These are phyloP conservation scores for Blastosporella zonata DNA, from an alignment of 1,284 basidiomycete species.

Conservation along the genomic window DNA sequence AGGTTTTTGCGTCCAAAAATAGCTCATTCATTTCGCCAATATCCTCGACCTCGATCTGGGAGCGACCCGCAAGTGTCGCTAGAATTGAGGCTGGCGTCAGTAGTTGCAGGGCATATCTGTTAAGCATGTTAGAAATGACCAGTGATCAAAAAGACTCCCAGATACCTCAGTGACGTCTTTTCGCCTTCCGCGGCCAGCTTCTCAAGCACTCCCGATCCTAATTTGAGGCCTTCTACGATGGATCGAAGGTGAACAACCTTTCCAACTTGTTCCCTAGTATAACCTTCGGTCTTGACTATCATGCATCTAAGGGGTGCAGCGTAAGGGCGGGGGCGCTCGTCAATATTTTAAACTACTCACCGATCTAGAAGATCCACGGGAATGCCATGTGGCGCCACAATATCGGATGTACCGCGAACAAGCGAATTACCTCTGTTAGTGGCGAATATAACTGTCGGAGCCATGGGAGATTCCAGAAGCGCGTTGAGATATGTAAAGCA, in stretches of 20 bases:
- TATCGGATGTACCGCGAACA: constrained; percentile 90
- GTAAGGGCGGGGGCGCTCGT: constrained; percentile 9
- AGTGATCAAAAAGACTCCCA: constrained; percentile 1
- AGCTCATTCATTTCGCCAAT: constrained; percentile 90
- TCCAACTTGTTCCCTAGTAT: constrained; percentile 83
- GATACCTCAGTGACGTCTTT: constrained; percentile 76
- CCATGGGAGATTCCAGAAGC: constrained; percentile 93
- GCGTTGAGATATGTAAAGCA: constrained; percentile 99
- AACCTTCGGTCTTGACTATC: constrained; percentile 92
- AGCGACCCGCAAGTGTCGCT: constrained; percentile 72
- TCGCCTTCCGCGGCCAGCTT: constrained; percentile 83
- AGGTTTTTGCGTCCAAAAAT: constrained; percentile 92
- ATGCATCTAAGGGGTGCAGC: constrained; percentile 62
- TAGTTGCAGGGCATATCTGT: constrained; percentile 88
- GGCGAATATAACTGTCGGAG: constrained; percentile 95
- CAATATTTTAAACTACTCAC: constrained; percentile 34
- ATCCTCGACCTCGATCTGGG: constrained; percentile 83
- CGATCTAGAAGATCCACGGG: constrained; percentile 94
- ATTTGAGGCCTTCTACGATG: constrained; percentile 81
- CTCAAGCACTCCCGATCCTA: constrained; percentile 78
- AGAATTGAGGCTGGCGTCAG: constrained; percentile 93
- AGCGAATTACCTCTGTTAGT: constrained; percentile 93
- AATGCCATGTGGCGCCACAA: constrained; percentile 90
- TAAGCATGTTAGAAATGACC: not conserved
- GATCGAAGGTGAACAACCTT: constrained; percentile 87